Conservation (phyloP, 225 moss, liverwort and hornwort genomes). For the Physcomitrium patens region DNA sequence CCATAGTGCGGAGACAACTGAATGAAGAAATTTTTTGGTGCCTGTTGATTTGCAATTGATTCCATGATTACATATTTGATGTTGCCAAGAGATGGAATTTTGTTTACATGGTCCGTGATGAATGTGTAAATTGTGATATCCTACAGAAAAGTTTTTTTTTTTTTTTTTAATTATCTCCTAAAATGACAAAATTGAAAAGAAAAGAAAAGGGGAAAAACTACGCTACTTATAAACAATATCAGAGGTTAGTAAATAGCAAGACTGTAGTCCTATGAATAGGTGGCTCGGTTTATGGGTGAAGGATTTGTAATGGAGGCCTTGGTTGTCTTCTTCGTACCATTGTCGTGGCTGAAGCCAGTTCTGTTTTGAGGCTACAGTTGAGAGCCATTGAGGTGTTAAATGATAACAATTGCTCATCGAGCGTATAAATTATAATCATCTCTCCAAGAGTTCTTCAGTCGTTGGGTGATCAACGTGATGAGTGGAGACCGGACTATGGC, state of each 20-base stretch:
- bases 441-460: conserved; percentile 24
- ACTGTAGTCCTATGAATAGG: background rate
- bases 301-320: background rate
- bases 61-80: background rate
- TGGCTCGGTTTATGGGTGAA: background rate
- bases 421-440: conserved; percentile 10
- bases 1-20: background rate
- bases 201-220: background rate
- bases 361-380: too few relatives aligned
- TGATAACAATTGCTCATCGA: background rate
- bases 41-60: background rate
- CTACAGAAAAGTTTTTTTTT: too few relatives aligned
- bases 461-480: conserved; percentile 34
- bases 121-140: background rate
- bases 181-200: background rate
- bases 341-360: background rate
- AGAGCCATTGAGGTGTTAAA: too few relatives aligned
- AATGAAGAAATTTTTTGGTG: background rate
- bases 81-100: background rate
- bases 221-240: background rate
- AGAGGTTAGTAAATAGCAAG: conserved; percentile 23
- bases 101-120: background rate
- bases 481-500: conserved; percentile 37
- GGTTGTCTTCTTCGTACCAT: background rate
- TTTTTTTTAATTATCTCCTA: too few relatives aligned